phyloP scores from a whole-genome alignment of 179 eudicot genomes.

The Silene noctiflora region DNA sequence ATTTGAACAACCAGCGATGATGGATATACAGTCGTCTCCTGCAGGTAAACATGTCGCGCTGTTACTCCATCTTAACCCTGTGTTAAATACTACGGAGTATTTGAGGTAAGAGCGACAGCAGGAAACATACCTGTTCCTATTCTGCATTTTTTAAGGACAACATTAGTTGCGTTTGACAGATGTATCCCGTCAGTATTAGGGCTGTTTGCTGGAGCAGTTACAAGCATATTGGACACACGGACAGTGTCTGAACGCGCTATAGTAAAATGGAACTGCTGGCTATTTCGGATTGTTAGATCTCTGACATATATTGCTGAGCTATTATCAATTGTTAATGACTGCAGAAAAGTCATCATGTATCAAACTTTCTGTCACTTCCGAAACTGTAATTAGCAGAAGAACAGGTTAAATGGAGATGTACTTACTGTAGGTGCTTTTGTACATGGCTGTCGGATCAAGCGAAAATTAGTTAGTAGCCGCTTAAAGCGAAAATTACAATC shows the following conservation, averaged over 20 bases:
- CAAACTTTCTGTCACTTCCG: not conserved
- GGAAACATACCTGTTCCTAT: constrained; percentile 66
- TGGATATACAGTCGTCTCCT: constrained; percentile 95
- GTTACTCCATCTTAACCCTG: no score
- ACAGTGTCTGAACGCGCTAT: constrained; percentile 38
- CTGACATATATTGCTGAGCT: constrained; percentile 40
- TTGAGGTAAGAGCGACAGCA: no score
- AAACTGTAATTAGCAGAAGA: not conserved
- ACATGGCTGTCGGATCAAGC: constrained; percentile 59
- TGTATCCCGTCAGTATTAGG: constrained; percentile 58
- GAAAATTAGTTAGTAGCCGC: constrained; percentile 16
- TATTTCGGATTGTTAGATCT: constrained; percentile 43
- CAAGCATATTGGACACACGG: constrained; percentile 36
- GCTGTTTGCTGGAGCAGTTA: constrained; percentile 50
- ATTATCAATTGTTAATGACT: constrained; percentile 74
- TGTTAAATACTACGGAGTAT: no score
- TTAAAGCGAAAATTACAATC: not conserved
- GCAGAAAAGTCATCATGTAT: constrained; percentile 16
- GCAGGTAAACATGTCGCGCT: not conserved
- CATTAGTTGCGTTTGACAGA: constrained; percentile 63
- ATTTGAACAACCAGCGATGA: constrained; percentile 65
- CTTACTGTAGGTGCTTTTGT: constrained; percentile 86
- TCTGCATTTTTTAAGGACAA: constrained; percentile 41
- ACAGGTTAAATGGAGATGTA: constrained; percentile 15
- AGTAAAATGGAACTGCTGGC: constrained; percentile 53